phyloP scores from a whole-genome alignment of 2,329 filamentous ascomycete species.

The Colletotrichum lindemuthianum region DNA sequence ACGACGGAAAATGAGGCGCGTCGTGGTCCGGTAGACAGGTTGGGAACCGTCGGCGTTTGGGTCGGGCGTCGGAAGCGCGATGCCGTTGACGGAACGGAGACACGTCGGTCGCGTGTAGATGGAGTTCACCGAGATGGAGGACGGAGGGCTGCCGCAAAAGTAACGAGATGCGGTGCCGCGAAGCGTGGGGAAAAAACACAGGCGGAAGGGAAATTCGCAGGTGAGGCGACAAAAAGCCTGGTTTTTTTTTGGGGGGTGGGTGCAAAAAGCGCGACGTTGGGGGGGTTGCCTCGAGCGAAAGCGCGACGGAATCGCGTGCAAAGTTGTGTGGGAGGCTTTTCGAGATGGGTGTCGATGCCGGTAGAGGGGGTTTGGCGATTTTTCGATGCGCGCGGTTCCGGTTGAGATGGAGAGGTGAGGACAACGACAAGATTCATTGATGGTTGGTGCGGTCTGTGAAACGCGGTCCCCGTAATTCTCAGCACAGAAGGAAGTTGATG shows the following conservation, averaged over 20 bases:
- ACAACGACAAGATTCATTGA: conserved; percentile 62
- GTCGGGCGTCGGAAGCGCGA: conserved; percentile 24
- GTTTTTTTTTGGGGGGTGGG: conserved; percentile 41
- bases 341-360: conserved; percentile 68
- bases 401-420: conserved; percentile 62
- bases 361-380: conserved; percentile 68
- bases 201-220: conserved; percentile 43
- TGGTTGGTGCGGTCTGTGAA: conserved; percentile 55
- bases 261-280: conserved; percentile 50
- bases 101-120: conserved; percentile 36
- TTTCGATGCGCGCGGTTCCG: conserved; percentile 68
- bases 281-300: conserved; percentile 52
- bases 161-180: conserved; percentile 32
- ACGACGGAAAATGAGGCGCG: conserved; percentile 33
- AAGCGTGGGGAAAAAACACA: conserved; percentile 36
- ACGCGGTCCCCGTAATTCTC: conserved; percentile 53
- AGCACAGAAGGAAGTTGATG: conserved; percentile 48
- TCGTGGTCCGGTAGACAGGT: conserved; percentile 12
- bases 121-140: conserved; percentile 31
- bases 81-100: conserved; percentile 21
- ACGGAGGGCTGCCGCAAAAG: conserved; percentile 31
- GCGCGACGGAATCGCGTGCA: conserved; percentile 65
- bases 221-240: conserved; percentile 54
- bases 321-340: conserved; percentile 62
- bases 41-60: conserved; percentile 17